Evolutionary conservation across 176 grass and related monocot species (phyloP), one percentile per base, ranked within the genome.

Genomic region (Paspalum notatum): DNA sequence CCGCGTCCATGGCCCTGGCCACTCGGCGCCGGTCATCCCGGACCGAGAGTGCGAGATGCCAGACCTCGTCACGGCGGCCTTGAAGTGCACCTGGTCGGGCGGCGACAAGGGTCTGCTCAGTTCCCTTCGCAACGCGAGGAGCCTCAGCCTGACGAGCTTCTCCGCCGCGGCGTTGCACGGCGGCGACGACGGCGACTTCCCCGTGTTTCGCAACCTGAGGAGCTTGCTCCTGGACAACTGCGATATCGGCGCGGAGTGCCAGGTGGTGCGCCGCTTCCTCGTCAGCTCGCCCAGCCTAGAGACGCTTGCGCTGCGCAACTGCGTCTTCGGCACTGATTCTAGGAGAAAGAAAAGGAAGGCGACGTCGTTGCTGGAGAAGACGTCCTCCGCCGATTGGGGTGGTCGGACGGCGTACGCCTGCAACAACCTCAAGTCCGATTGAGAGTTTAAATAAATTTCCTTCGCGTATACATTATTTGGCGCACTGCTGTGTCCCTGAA

Each of bases 241-340:
- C 16, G 73, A 84, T 8, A 9, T 84, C 60, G 83, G 74, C 20
- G 12, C 2, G 5, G 60, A 16, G n/a, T 71, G 55, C 16, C 64
- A 78, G 0, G 66, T 14, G 21, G 13, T 71, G 55, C 22, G 25
- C 32, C 40, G 66, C 57, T 27, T 85, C 55, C 74, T 85, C 8
- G n/a, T 16, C 6, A 71, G 70, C 47, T 10, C 74, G 0, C 74
- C 83, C 25, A 14, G 39, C 32, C 12, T 84, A 65, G 83, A 85
- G 74, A 58, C 48, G n/a, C n/a, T 85, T 49, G 24, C 54, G 40
- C 47, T 84, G 82, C 63, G 6, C 18, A 9, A 11, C 27, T 84
- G 82, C 82, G 39, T 68, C 11, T 20, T 1, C 0, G 41, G 65
- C n/a, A n/a, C n/a, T 6, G 65, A 41, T 7, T 42, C 63, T 3